A percentile compares a stretch with the other conserved stretches of the same genome.
Evolutionary conservation across 495 filamentous ascomycete species (phyloP).

Genomic region (Tuber aestivum): DNA sequence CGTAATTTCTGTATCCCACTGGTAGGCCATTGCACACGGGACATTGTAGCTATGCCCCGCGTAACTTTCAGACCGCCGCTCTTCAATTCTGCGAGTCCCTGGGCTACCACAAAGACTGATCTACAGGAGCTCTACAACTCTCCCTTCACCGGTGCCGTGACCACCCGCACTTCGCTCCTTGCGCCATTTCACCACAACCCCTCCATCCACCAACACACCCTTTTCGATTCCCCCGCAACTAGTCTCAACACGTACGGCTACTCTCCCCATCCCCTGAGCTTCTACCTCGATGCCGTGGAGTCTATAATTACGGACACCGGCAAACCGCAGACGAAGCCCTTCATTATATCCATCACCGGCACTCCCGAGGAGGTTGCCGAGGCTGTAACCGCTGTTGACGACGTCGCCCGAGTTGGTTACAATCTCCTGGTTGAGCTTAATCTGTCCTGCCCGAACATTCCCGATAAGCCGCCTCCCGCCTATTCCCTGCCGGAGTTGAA

Average conservation of each 20-base stretch:
- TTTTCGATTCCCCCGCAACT: conserved; percentile 58
- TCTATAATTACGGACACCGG: conserved; percentile 47
- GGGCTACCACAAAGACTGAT: conserved; percentile 59
- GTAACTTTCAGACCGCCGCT: conserved; percentile 57
- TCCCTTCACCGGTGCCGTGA: conserved; percentile 61
- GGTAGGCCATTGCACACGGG: conserved; percentile 6
- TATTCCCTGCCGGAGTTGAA: conserved; percentile 50
- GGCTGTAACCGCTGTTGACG: conserved; percentile 46
- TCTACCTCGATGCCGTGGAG: conserved; percentile 62
- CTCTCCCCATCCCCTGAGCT: conserved; percentile 59
- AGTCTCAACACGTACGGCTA: conserved; percentile 68
- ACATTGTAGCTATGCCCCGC: conserved; percentile 26
- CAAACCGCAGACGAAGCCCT: conserved; percentile 47
- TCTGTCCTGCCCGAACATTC: conserved; percentile 69
- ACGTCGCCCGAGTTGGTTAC: conserved; percentile 22
- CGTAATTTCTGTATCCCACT: neutral
- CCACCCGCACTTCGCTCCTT: conserved; percentile 59
- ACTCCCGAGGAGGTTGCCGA: conserved; percentile 47
- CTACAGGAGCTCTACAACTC: conserved; percentile 53
- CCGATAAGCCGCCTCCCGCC: conserved; percentile 59
- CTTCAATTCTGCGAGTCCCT: conserved; percentile 64
- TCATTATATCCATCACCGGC: conserved; percentile 69
- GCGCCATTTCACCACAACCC: conserved; percentile 56
- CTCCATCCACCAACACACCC: conserved; percentile 58
- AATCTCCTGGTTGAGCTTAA: conserved; percentile 62